Evolutionary conservation across 805 yeast genomes (phyloP).

Genomic region (Ogataea corticis): DNA sequence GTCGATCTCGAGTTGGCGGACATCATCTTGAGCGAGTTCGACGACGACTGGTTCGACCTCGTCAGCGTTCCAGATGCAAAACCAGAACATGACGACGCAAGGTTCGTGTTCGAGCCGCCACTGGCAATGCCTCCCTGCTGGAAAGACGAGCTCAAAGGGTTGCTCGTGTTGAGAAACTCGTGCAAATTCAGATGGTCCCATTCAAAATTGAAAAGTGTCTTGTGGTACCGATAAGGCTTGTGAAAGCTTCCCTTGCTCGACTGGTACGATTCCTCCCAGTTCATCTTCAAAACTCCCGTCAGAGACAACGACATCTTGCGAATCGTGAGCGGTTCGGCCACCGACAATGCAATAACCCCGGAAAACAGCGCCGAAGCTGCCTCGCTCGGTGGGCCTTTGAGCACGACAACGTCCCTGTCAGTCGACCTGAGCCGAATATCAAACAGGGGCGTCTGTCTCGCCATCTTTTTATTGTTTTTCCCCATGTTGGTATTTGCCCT

Average conservation of each 20-base stretch:
- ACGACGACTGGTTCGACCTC: constrained; percentile 42
- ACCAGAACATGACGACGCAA: constrained; percentile 16
- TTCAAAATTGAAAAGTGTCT: constrained; percentile 67
- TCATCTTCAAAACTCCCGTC: constrained; percentile 64
- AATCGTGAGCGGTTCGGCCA: constrained; percentile 71
- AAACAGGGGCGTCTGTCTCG: constrained; percentile 35
- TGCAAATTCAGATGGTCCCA: constrained; percentile 73
- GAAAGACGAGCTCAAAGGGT: constrained; percentile 23
- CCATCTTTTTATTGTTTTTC: constrained; percentile 22
- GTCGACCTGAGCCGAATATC: constrained; percentile 60
- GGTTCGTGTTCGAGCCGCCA: constrained; percentile 12
- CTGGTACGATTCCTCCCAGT: constrained; percentile 58
- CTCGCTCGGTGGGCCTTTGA: constrained; percentile 75
- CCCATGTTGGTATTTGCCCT: constrained; percentile 13
- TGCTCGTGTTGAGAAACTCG: constrained; percentile 28
- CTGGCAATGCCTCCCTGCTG: constrained; percentile 2
- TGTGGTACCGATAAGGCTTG: constrained; percentile 55
- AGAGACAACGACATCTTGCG: constrained; percentile 64
- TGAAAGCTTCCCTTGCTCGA: constrained; percentile 45
- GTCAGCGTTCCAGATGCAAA: constrained; percentile 34
- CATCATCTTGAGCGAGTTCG: constrained; percentile 43
- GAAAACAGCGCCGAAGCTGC: constrained; percentile 75
- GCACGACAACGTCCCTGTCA: constrained; percentile 76
- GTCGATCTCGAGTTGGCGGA: constrained; percentile 25
- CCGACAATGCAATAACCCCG: constrained; percentile 77